Conservation (phyloP, 768 basidiomycete species). For the Termitomyces sp. region DNA sequence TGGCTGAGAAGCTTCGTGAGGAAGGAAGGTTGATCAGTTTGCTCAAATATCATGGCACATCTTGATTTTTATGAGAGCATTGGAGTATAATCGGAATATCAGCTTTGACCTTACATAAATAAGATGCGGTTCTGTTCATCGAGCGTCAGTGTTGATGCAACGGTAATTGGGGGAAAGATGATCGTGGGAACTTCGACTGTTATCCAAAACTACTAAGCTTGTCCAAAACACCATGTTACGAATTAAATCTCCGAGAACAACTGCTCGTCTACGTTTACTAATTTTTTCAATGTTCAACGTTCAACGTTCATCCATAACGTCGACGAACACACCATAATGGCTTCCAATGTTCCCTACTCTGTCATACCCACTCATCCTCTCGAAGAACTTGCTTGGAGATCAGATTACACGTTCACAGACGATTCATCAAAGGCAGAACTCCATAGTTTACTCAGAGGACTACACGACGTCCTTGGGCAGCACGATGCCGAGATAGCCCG, state of each 20-base stretch:
- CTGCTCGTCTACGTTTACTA: no score
- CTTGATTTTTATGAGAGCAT: no score
- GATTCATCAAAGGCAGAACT: not conserved
- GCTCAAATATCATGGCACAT: not conserved
- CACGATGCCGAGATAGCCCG: not conserved
- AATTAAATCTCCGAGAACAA: no score
- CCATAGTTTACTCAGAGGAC: not conserved
- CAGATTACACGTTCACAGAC: not conserved
- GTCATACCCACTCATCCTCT: not conserved
- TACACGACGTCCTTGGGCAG: not conserved
- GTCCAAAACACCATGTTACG: no score
- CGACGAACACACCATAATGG: not conserved
- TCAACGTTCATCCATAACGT: not conserved
- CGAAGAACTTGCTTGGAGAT: constrained; percentile 1
- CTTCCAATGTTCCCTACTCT: not conserved
- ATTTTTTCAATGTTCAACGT: no score
- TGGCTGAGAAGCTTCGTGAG: not conserved
- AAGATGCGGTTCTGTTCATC: no score
- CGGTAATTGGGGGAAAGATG: no score
- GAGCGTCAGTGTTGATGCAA: no score
- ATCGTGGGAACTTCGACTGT: no score
- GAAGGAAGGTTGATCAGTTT: not conserved
- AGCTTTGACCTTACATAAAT: no score
- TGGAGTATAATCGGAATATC: no score
- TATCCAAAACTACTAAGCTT: no score